Base-by-base conservation (phyloP, 352 stramenopile genomes). In the Pythium aristosporum region DNA sequence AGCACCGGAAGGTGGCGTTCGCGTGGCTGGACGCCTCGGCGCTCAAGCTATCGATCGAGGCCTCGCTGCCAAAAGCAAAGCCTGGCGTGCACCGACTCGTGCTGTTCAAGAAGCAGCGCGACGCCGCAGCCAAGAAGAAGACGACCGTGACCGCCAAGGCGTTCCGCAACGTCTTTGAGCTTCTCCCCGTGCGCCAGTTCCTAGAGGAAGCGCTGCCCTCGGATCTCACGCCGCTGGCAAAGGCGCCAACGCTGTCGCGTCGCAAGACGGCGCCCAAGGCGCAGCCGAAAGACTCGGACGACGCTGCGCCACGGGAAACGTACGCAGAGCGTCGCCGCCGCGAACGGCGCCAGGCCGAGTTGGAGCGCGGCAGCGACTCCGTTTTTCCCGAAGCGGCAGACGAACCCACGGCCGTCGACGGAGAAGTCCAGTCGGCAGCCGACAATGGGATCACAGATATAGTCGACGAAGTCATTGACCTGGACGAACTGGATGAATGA, bases 31-130 rank as follows among this genome's bases (percentile, higher is more conserved):
- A 95, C 51, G 73, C 84, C 37, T 78, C 73, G 30, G 76, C 76
- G 15, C 66, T 84, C 44, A 85, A 87, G 72, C 71, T 92, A 15
- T 89, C 82, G 54, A 76, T 93, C 37, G 84, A 93, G 61, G 79
- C 71, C 16, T 61, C 82, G 63, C 64, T 92, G 30, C 73, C 83
- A 7, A 68, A 76, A 58, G 79, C 67, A 21, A 63, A 36, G 13
- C 20, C 41, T 0, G 77, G 71, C 4, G 77, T 89, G 37, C 80
- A 93, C 52, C 82, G 86, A 1, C 52, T 92, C 51, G 73, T 93
- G 55, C 61, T 91, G 6, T 95, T 95, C 63, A 76, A 74, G 42
- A 82, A 76, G n/a, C 63, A 79, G 23, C 73, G 63, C 13, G 71
- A 82, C 21, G 50, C 63, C 8, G 56, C 71, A 20, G 71, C 63